Percentiles rank a stretch among this genome's conserved stretches.
Conservation (phyloP, 2,329 filamentous ascomycete species). For the Sporothrix sp. region DNA sequence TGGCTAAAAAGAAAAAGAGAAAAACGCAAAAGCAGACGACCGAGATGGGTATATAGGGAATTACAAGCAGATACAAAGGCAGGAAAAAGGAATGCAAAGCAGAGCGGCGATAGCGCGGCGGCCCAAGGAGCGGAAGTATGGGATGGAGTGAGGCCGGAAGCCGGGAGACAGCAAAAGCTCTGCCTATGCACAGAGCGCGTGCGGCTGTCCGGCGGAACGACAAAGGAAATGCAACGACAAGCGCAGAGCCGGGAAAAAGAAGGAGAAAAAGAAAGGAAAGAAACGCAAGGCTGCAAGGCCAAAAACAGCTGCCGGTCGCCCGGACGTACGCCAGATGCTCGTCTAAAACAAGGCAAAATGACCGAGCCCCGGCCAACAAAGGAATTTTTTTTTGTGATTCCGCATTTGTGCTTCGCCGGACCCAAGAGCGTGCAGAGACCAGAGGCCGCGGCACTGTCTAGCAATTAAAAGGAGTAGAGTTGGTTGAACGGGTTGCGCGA, state of each 20-base stretch:
- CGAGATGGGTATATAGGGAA: conserved; percentile 5
- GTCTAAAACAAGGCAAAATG: conserved; percentile 45
- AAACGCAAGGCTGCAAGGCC: neutral
- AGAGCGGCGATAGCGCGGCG: neutral
- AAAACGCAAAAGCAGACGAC: neutral
- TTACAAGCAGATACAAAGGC: neutral
- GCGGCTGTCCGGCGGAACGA: too few relatives aligned
- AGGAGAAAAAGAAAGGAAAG: neutral
- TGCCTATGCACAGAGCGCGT: too few relatives aligned
- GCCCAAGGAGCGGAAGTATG: too few relatives aligned
- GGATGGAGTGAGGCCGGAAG: too few relatives aligned
- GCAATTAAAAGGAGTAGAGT: conserved; percentile 2
- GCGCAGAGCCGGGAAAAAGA: neutral
- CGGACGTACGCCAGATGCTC: conserved; percentile 27
- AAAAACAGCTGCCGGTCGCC: conserved; percentile 22
- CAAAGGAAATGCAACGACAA: too few relatives aligned
- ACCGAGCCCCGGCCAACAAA: conserved; percentile 29
- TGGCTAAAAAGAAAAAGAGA: neutral
- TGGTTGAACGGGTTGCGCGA: too few relatives aligned
- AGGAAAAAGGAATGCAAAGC: neutral
- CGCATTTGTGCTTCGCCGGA: neutral
- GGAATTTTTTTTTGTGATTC: neutral
- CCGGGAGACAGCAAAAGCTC: too few relatives aligned
- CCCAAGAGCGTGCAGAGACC: neutral
- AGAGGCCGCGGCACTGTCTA: neutral